These are phyloP conservation scores for Physaria fendleri DNA, from an alignment of 345 rosid genomes.

Conservation along the genomic window DNA sequence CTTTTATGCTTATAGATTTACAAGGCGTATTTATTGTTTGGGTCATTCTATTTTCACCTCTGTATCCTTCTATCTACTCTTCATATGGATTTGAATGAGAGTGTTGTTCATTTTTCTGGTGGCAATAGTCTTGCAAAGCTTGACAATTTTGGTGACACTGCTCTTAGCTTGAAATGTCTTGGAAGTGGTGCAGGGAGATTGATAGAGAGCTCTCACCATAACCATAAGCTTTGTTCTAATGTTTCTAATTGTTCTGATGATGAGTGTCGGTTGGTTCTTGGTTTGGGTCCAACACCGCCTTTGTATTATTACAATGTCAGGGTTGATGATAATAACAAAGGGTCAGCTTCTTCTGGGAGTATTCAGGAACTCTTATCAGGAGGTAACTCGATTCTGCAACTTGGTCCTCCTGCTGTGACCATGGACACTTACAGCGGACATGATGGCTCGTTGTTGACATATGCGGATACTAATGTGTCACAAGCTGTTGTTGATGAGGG, in stretches of 20 bases:
- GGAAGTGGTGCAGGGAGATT: conserved; percentile 38
- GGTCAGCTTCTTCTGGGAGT: conserved; percentile 26
- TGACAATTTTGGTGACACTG: conserved; percentile 60
- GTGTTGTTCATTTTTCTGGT: conserved; percentile 32
- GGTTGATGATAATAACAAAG: conserved; percentile 36
- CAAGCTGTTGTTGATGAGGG: conserved; percentile 68
- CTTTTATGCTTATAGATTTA: conserved; percentile 28
- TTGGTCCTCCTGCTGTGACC: conserved; percentile 63
- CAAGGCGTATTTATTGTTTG: conserved; percentile 18
- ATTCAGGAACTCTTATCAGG: conserved; percentile 40
- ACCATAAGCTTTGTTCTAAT: conserved; percentile 37
- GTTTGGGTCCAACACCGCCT: conserved; percentile 80
- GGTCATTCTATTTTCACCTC: not conserved
- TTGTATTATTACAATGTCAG: conserved; percentile 36
- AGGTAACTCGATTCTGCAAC: conserved; percentile 56
- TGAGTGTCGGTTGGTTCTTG: conserved; percentile 80
- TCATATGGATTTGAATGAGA: conserved; percentile 63
- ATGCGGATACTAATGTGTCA: conserved; percentile 28
- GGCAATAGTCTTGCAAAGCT: conserved; percentile 34
- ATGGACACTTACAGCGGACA: conserved; percentile 36
- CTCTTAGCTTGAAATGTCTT: conserved; percentile 57
- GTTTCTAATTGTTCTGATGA: conserved; percentile 51
- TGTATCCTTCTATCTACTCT: conserved; percentile 13
- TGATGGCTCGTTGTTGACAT: conserved; percentile 46
- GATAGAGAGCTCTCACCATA: conserved; percentile 26